phyloP scores from a whole-genome alignment of 345 rosid species.

The Salix arbutifolia region DNA sequence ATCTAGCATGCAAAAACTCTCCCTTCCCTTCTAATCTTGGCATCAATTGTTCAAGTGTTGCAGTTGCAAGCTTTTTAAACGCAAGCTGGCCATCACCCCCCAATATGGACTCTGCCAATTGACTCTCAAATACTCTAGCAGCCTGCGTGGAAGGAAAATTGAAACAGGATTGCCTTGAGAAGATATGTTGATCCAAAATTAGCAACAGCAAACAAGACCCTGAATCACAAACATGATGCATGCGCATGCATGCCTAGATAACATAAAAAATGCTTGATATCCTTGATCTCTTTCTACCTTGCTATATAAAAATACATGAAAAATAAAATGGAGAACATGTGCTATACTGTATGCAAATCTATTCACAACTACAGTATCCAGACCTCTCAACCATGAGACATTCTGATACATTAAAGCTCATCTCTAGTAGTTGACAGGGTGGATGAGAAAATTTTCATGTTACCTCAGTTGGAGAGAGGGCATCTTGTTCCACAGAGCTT shows the following conservation, averaged over 20 bases:
- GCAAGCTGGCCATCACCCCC: conserved; percentile 98
- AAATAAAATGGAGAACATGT: neutral
- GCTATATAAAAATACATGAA: neutral
- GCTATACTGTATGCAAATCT: neutral
- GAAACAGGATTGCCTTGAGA: conserved; percentile 4
- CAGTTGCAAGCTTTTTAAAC: conserved; percentile 93
- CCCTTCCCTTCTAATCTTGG: conserved; percentile 98
- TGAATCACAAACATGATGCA: neutral
- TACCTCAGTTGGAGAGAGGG: conserved; percentile 91
- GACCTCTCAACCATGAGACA: conserved; percentile 3
- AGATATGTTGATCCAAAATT: neutral
- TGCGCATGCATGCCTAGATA: neutral
- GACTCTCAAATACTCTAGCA: conserved; percentile 91
- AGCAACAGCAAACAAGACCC: conserved; percentile 10
- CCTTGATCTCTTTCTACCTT: neutral
- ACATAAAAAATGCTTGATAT: neutral
- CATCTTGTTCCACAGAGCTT: conserved; percentile 93
- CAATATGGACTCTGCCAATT: conserved; percentile 90
- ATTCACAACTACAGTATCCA: neutral
- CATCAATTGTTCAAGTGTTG: conserved; percentile 88
- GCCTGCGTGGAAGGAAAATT: conserved; percentile 47
- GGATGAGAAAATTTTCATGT: conserved; percentile 3
- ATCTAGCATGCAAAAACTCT: conserved; percentile 90
- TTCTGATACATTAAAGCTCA: neutral
- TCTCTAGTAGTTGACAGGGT: neutral